phyloP scores from a whole-genome alignment of 768 basidiomycete species.

The Agrocybe chaxingu region DNA sequence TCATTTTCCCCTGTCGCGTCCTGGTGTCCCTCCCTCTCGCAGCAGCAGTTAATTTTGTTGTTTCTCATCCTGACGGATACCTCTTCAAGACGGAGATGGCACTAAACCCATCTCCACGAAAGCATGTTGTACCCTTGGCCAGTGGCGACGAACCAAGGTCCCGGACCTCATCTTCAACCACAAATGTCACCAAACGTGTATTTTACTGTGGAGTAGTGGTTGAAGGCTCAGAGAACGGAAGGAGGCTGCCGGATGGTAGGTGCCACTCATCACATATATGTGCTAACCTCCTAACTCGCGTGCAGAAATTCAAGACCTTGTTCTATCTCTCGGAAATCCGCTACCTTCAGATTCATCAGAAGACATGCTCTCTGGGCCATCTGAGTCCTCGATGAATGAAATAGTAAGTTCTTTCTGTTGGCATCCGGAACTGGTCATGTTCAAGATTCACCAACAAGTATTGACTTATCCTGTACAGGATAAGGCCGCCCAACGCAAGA shows the following conservation, averaged over 20 bases:
- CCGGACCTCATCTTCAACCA: constrained; percentile 35
- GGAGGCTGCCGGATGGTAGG: constrained; percentile 63
- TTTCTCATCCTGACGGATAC: neutral
- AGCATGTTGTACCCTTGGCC: constrained; percentile 64
- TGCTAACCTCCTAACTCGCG: constrained; percentile 7
- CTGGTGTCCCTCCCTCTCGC: neutral
- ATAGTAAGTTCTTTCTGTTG: constrained; percentile 35
- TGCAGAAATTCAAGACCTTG: constrained; percentile 74
- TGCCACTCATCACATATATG: constrained; percentile 9
- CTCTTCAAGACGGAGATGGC: constrained; percentile 42
- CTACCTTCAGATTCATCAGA: constrained; percentile 50
- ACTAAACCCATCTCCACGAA: constrained; percentile 67
- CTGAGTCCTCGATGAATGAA: constrained; percentile 33
- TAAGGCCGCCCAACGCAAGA: constrained; percentile 44
- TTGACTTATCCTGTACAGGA: constrained; percentile 23
- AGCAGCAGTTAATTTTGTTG: neutral
- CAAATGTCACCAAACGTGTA: constrained; percentile 66
- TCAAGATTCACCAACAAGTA: no score
- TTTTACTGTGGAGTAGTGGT: constrained; percentile 91
- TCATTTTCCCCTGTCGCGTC: constrained; percentile 6
- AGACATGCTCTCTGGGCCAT: constrained; percentile 41
- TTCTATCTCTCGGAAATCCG: constrained; percentile 72
- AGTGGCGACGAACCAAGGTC: constrained; percentile 58
- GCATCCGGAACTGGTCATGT: no score
- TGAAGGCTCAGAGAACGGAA: constrained; percentile 74